phyloP scores from a whole-genome alignment of 257 asterid species.

The Coffea canephora region DNA sequence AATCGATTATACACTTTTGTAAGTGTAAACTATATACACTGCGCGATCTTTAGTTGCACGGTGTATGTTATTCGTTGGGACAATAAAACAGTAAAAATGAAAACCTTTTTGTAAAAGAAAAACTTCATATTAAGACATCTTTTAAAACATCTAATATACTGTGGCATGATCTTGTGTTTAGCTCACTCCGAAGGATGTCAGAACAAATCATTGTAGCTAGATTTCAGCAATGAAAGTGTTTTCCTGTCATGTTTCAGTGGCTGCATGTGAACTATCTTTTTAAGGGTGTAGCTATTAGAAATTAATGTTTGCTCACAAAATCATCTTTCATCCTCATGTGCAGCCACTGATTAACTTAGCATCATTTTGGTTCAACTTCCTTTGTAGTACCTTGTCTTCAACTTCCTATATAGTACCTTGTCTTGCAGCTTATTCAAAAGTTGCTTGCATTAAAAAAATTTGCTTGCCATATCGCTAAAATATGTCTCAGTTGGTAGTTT shows the following conservation, averaged over 20 bases:
- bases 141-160: not conserved
- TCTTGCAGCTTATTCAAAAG: not conserved
- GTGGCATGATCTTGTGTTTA: not conserved
- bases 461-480: not conserved
- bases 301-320: no score
- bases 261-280: no score
- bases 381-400: not conserved
- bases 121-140: not conserved
- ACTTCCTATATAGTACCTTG: not conserved
- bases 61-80: not conserved
- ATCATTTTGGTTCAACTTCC: no score
- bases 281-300: no score
- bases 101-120: not conserved
- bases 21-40: not conserved
- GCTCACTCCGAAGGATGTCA: not conserved
- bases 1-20: no score
- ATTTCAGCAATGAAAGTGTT: not conserved
- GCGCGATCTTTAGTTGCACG: not conserved
- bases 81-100: not conserved
- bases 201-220: not conserved
- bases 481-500: not conserved
- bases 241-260: not conserved
- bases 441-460: not conserved
- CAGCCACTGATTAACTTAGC: no score
- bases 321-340: not conserved